phyloP scores from a whole-genome alignment of 176 grass and related monocot genomes.

The Rhynchospora pubera region DNA sequence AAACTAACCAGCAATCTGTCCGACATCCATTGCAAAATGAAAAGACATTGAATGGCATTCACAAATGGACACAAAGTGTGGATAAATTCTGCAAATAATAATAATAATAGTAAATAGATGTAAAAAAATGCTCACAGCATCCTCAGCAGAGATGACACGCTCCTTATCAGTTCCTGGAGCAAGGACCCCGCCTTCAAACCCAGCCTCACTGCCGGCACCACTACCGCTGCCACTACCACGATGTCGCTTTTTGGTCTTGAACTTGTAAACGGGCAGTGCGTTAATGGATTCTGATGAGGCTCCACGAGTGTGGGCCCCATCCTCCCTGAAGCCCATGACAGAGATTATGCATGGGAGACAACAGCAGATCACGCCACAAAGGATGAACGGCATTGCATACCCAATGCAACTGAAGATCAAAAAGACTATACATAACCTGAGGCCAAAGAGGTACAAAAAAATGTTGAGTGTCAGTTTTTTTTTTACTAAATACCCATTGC shows the following conservation, averaged over 20 bases:
- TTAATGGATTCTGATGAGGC: conserved; percentile 80
- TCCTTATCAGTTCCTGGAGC: conserved; percentile 79
- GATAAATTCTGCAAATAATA: neutral
- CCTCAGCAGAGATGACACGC: conserved; percentile 63
- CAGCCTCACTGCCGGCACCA: conserved; percentile 31
- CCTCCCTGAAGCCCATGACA: conserved; percentile 86
- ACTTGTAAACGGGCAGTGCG: conserved; percentile 80
- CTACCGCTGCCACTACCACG: conserved; percentile 29
- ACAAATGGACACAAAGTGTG: no score
- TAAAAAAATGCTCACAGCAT: conserved; percentile 48
- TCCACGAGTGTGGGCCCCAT: conserved; percentile 66
- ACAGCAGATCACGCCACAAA: conserved; percentile 88
- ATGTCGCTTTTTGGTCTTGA: conserved; percentile 68
- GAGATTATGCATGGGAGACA: conserved; percentile 89
- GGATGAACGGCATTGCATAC: conserved; percentile 94
- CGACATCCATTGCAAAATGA: neutral
- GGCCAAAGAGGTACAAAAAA: neutral
- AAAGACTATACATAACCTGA: conserved; percentile 93
- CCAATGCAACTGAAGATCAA: conserved; percentile 93
- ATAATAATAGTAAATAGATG: neutral
- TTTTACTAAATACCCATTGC: no score
- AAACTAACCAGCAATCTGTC: neutral
- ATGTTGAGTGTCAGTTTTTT: neutral
- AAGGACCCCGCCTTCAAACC: conserved; percentile 56
- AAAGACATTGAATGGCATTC: neutral